Evolutionary conservation across 257 asterid species (phyloP).

Genomic region (Nicotiana undulata): DNA sequence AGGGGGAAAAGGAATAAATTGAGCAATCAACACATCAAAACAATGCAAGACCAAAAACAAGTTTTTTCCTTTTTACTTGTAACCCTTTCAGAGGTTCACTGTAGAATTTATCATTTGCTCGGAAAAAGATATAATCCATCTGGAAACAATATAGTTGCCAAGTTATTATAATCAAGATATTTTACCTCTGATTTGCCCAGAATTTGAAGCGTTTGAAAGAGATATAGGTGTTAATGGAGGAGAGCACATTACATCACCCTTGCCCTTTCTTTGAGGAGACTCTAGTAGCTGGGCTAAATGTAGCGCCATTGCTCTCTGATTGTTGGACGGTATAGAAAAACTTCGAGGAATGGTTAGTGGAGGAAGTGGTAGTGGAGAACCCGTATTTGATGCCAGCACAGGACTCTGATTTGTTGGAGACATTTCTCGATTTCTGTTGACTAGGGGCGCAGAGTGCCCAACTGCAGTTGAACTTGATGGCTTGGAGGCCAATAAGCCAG

Average conservation of each 20-base stretch:
- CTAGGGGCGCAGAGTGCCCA: constrained; percentile 86
- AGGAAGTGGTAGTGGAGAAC: constrained; percentile 75
- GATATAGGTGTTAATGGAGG: constrained; percentile 84
- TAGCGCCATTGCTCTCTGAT: constrained; percentile 40
- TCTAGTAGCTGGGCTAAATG: constrained; percentile 51
- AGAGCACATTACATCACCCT: constrained; percentile 41
- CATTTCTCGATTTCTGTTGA: constrained; percentile 44
- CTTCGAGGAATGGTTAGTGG: constrained; percentile 62
- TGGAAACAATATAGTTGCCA: neutral
- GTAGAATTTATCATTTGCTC: neutral
- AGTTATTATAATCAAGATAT: neutral
- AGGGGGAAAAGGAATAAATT: neutral
- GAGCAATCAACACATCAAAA: neutral
- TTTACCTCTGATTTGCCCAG: constrained; percentile 66
- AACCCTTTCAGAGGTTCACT: neutral
- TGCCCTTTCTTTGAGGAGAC: constrained; percentile 40
- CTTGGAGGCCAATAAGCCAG: constrained; percentile 53
- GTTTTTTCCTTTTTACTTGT: neutral
- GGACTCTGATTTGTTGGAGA: constrained; percentile 58
- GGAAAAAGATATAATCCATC: neutral
- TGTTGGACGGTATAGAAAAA: constrained; percentile 68
- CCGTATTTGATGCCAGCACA: constrained; percentile 33
- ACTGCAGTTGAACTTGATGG: constrained; percentile 33
- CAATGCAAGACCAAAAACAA: neutral
- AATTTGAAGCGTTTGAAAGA: constrained; percentile 46